These are phyloP conservation scores for Chernovozyma aurita DNA, from an alignment of 1,139 yeast species.

Conservation along the genomic window DNA sequence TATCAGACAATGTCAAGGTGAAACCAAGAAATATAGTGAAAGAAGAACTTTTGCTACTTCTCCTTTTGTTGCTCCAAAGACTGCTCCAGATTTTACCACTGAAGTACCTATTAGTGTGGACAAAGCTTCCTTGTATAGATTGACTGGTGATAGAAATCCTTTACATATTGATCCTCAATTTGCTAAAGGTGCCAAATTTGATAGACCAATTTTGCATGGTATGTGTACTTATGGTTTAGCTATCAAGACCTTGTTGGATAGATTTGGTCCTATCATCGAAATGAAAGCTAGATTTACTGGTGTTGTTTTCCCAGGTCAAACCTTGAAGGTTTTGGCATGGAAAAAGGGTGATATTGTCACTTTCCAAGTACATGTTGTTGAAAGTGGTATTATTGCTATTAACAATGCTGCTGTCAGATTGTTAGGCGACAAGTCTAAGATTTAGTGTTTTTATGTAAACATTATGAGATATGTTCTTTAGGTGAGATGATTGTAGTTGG, in stretches of 20 bases:
- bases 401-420: slow-evolving; percentile 86
- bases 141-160: slow-evolving; percentile 93
- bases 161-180: slow-evolving; percentile 90
- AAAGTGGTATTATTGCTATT: slow-evolving; percentile 74
- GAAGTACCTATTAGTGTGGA: slow-evolving; percentile 62
- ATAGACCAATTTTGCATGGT: slow-evolving; percentile 88
- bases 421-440: slow-evolving; percentile 37
- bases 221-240: slow-evolving; percentile 83
- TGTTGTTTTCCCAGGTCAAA: slow-evolving; percentile 96
- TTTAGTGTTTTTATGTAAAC: slow-evolving; percentile 19
- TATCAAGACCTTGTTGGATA: slow-evolving; percentile 70
- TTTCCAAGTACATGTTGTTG: slow-evolving; percentile 82
- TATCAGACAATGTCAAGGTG: slow-evolving; percentile 77
- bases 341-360: slow-evolving; percentile 62
- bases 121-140: slow-evolving; percentile 86
- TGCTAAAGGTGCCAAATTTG: slow-evolving; percentile 86
- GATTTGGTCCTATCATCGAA: slow-evolving; percentile 79
- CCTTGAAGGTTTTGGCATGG: slow-evolving; percentile 81
- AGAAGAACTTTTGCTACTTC: slow-evolving; percentile 59
- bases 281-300: slow-evolving; percentile 89
- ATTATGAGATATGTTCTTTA: background rate
- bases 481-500: background rate
- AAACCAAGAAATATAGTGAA: slow-evolving; percentile 44
- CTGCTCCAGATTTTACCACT: slow-evolving; percentile 61
- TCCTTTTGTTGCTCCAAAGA: slow-evolving; percentile 62